Percentiles rank a stretch among this genome's conserved stretches.
phyloP scores from a whole-genome alignment of 179 eudicot species.

The Vitellaria paradoxa region DNA sequence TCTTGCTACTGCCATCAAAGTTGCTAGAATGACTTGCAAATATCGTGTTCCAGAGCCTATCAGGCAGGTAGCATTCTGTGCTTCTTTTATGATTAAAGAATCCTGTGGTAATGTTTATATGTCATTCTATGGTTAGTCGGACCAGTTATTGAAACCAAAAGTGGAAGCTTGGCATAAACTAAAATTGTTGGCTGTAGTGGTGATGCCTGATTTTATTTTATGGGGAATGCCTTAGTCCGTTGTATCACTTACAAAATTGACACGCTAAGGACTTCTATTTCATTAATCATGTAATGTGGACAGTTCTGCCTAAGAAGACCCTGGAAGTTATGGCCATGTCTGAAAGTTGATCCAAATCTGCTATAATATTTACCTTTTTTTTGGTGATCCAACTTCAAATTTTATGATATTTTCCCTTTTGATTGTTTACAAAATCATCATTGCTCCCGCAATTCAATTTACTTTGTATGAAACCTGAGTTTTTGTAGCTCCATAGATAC shows the following conservation, averaged over 20 bases:
- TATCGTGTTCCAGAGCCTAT: constrained; percentile 92
- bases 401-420: neutral
- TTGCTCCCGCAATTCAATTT: neutral
- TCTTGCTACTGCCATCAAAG: constrained; percentile 59
- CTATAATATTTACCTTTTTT: neutral
- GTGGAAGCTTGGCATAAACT: constrained; percentile 6
- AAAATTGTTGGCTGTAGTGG: neutral
- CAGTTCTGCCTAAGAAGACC: neutral
- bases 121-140: neutral
- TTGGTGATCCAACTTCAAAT: neutral
- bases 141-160: neutral
- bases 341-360: neutral
- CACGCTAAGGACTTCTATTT: neutral
- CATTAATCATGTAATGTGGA: neutral
- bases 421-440: neutral
- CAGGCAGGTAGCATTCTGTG: constrained; percentile 60
- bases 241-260: neutral
- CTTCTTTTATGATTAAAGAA: constrained; percentile 2
- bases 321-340: neutral
- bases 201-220: neutral
- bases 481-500: neutral
- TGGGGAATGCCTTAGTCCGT: neutral
- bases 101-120: neutral
- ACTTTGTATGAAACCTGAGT: neutral
- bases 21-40: constrained; percentile 66